Conservation (phyloP, 129 eudicot genomes). For the Flaveria brownii region DNA sequence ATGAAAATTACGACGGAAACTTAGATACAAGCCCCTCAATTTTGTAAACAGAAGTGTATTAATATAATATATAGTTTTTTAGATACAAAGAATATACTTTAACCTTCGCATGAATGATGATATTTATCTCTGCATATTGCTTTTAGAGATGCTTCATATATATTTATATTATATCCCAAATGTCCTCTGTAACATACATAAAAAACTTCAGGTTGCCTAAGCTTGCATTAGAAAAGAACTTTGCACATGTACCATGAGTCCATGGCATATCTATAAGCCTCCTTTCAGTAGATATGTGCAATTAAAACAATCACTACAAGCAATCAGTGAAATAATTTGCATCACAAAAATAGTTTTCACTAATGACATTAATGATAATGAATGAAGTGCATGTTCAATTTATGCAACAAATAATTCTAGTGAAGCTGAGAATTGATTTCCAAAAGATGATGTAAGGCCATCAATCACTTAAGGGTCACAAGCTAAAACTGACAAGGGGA, state of each 20-base stretch:
- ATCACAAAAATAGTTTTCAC: background rate
- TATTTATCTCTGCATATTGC: background rate
- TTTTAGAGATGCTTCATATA: slow-evolving; percentile 12
- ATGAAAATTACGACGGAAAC: background rate
- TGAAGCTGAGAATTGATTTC: background rate
- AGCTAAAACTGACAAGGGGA: slow-evolving; percentile 4
- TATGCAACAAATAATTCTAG: background rate
- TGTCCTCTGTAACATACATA: background rate
- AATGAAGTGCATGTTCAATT: slow-evolving; percentile 19
- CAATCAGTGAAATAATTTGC: background rate
- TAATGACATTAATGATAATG: background rate
- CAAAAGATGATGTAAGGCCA: slow-evolving; percentile 10
- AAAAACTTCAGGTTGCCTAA: slow-evolving; percentile 2
- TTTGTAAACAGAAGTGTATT: background rate
- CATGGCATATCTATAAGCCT: slow-evolving; percentile 5
- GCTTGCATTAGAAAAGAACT: slow-evolving; percentile 1
- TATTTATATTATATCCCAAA: background rate
- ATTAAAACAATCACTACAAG: background rate
- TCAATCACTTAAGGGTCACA: background rate
- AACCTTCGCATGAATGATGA: background rate
- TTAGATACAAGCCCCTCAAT: slow-evolving; percentile 9
- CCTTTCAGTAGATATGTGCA: slow-evolving; percentile 7
- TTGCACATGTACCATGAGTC: background rate
- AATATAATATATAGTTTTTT: background rate
- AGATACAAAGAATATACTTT: slow-evolving; percentile 7